These are phyloP conservation scores for slime mould (Dictyostelium discoideum) DNA, from an alignment of 78 protist genomes.

Conservation along the genomic window dicty_2.7 NC_007090.3:1156001-1156500, in stretches of 20 bases:
- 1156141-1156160: background rate
- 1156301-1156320: background rate
- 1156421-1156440: background rate
- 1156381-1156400: background rate
- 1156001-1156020: background rate
- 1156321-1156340: background rate
- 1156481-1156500: slow-evolving; percentile 10
- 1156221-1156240: slow-evolving; percentile 33
- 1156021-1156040: background rate
- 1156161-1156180: background rate
- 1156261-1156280: slow-evolving; percentile 29
- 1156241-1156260: background rate
- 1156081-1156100: background rate
- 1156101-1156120: background rate
- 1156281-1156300: background rate
- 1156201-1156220: slow-evolving; percentile 21
- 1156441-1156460: background rate
- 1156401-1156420: background rate
- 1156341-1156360: background rate
- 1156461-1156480: background rate
- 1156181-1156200: background rate
- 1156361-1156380: background rate
- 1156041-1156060: background rate
- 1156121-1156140: background rate
- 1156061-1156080: background rate